phyloP scores from a whole-genome alignment of 2,329 filamentous ascomycete species.

The Parasarocladium wereldwijsianum region DNA sequence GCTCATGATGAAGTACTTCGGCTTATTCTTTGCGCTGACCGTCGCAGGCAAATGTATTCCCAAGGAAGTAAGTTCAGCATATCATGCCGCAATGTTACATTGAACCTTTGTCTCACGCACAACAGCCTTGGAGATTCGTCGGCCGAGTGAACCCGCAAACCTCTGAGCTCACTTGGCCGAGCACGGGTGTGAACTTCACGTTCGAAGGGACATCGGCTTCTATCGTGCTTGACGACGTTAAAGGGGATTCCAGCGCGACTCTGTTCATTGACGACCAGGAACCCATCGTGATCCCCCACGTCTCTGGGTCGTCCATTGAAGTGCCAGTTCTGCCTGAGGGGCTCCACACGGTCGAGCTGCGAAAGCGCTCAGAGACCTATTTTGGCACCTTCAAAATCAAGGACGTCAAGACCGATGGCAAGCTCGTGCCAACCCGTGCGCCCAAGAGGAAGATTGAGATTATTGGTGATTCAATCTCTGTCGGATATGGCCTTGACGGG shows the following conservation, averaged over 20 bases:
- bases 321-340: constrained; percentile 17
- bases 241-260: constrained; percentile 18
- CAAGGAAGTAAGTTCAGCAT: too few species aligned
- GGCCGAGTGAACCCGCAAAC: constrained; percentile 27
- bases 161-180: constrained; percentile 27
- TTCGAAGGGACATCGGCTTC: constrained; percentile 24
- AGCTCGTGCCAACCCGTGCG: constrained; percentile 8
- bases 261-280: constrained; percentile 18
- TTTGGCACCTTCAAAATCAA: constrained; percentile 11
- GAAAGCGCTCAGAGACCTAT: constrained; percentile 22
- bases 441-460: constrained; percentile 23
- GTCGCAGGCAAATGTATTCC: too few species aligned
- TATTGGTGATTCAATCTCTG: constrained; percentile 29
- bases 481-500: constrained; percentile 28
- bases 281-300: constrained; percentile 13
- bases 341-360: constrained; percentile 20
- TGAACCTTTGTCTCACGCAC: too few species aligned
- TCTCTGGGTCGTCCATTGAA: constrained; percentile 14
- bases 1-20: too few species aligned
- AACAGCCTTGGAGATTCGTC: constrained; percentile 12
- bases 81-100: too few species aligned
- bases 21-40: too few species aligned
- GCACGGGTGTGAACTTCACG: constrained; percentile 24
- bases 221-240: constrained; percentile 16
- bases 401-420: constrained; percentile 13